A percentile compares a stretch with the other conserved stretches of the same genome.
These are phyloP conservation scores for Paramyrothecium roridum DNA, from an alignment of 2,329 filamentous ascomycete genomes.

Conservation along the genomic window DNA sequence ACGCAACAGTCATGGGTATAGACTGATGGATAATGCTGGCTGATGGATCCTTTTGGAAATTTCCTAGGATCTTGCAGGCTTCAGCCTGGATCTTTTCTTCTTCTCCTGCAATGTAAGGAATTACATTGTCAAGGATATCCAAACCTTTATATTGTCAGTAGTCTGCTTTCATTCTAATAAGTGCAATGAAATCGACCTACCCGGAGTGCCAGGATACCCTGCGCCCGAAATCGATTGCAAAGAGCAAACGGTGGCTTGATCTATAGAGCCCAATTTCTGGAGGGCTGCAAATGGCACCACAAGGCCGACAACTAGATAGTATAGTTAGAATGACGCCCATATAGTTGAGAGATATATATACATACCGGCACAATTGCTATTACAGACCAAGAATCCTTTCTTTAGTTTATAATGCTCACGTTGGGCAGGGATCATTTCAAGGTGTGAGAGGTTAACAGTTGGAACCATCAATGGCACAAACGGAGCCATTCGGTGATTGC, in stretches of 20 bases:
- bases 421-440: constrained; percentile 88
- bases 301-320: constrained; percentile 93
- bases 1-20: constrained; percentile 79
- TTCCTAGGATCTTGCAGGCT: constrained; percentile 89
- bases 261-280: constrained; percentile 82
- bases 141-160: too few species aligned
- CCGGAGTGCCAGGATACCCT: constrained; percentile 84
- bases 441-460: constrained; percentile 86
- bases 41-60: constrained; percentile 66
- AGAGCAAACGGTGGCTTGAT: constrained; percentile 75
- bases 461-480: constrained; percentile 91
- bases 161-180: too few species aligned
- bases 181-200: too few species aligned
- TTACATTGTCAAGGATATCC: constrained; percentile 95
- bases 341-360: too few species aligned
- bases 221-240: constrained; percentile 94
- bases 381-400: constrained; percentile 93
- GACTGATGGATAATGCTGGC: constrained; percentile 72
- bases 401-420: constrained; percentile 67
- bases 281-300: constrained; percentile 93
- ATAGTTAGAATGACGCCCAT: too few species aligned
- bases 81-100: constrained; percentile 96
- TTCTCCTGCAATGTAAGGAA: constrained; percentile 89
- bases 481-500: constrained; percentile 91
- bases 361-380: constrained; percentile 97